Conservation (phyloP, 176 grass and related monocot species). For the Stipa capillata region DNA sequence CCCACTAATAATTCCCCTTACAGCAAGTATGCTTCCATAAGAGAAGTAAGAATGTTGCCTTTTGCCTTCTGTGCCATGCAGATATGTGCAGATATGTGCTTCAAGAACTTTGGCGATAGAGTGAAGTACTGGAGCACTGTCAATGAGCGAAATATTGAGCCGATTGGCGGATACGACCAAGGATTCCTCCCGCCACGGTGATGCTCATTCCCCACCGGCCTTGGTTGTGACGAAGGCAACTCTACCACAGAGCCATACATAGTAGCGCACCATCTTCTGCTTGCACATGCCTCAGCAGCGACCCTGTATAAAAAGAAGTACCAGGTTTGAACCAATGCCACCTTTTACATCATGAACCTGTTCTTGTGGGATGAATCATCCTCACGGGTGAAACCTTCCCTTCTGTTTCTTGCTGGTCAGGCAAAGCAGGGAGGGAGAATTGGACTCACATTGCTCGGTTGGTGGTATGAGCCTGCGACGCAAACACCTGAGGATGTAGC, state of each 20-base stretch:
- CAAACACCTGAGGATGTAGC: slow-evolving; percentile 61
- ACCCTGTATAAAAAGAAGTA: slow-evolving; percentile 57
- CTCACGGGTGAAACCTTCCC: neutral
- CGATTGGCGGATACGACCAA: slow-evolving; percentile 41
- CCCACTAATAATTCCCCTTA: neutral
- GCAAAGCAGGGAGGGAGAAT: slow-evolving; percentile 58
- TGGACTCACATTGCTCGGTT: slow-evolving; percentile 64
- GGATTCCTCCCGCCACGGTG: slow-evolving; percentile 42
- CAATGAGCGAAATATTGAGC: slow-evolving; percentile 65
- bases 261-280: slow-evolving; percentile 53
- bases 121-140: slow-evolving; percentile 74
- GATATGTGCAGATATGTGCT: slow-evolving; percentile 74
- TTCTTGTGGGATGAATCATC: neutral
- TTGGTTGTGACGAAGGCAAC: slow-evolving; percentile 47
- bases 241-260: slow-evolving; percentile 76
- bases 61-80: slow-evolving; percentile 7
- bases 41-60: neutral
- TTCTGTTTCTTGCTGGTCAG: slow-evolving; percentile 25
- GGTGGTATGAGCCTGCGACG: no score
- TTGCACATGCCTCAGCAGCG: slow-evolving; percentile 54
- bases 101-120: slow-evolving; percentile 72
- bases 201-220: slow-evolving; percentile 57
- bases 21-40: neutral
- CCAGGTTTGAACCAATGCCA: slow-evolving; percentile 26
- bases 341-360: neutral